Evolutionary conservation across 179 eudicot species (phyloP), one percentile per base, ranked within the genome.

Genomic region (Sideroxylon spinosum): DNA sequence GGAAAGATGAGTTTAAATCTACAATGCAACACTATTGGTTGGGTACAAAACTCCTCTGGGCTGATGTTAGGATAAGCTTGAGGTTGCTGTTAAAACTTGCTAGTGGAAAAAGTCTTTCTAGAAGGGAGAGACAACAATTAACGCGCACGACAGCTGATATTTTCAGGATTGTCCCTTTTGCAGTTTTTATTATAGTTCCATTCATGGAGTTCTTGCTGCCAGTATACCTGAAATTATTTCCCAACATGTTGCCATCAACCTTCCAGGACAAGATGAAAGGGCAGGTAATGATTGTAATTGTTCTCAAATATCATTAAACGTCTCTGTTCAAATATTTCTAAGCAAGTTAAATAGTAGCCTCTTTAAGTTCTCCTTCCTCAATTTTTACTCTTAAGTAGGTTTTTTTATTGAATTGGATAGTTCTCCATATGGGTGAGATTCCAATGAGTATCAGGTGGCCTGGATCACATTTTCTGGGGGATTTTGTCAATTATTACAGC

Each of bases 81-180:
- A 90, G 92, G 79, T 84, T 90, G 73, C 70, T 93, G 46, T 63
- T 84, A 75, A 93, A 91, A 87, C 92, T 93, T 81, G 91, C 85
- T 55, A 70, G 84, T 68, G 97, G 97, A 65, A 93, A 83, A 83
- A 90, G 87, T 82, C 90, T 93, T 67, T 90, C 96, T 53, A 90
- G 97, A 77, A 90, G 97, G 84, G 97, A 93, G 82, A 88, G 97
- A 82, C 93, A 91, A 66, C 97, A 93, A 78, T 92, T 93, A 64
- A 93, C 94, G 44, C 93, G 96, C 70, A 93, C 97, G 25, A 90
- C 97, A 28, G 97, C 97, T 84, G 96, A 93, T 88, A 91, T 93
- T 73, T 93, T 93, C 88, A 88, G 97, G 89, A 96, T 93, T 76
- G 97, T 93, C 62, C 97, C 97, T 44, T 83, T 93, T 86, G 97